Evolutionary conservation across 2,329 filamentous ascomycete species (phyloP), one percentile per base, ranked within the genome.

Genomic region (Pestalotiopsis sp.): DNA sequence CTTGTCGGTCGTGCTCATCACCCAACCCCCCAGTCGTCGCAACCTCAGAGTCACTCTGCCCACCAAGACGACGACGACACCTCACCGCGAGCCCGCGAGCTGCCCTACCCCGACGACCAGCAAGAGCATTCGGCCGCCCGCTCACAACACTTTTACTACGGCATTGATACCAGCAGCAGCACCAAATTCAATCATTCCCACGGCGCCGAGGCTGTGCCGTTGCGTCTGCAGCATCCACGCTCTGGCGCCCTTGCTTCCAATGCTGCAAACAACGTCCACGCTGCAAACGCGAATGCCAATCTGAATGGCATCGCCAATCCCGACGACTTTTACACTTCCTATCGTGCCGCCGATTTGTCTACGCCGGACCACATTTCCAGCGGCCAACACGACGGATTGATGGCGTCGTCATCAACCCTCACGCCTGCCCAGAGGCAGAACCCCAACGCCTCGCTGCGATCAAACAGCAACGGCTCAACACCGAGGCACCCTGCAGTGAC

Each of bases 321-420:
- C 73, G 85, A 87, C 83, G 82, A 86, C 76, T 88, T 87, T 78
- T 88, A 88, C 79, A 84, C 83, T 73, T 83, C 80, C 76, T 86
- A 85, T 75, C 80, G 80, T 73, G 78, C 77, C 27, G 49, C 12
- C 61, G 17, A 23, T 39, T 14, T n/a, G 11, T n/a, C 38, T 20
- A 27, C 61, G 20, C 73, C 73, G 73, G 39, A 72, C 76, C 64
- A 69, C 68, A 69, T 69, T 64, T 64, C 71, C 68, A 31, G 70
- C 68, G 52, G 64, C 68, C 41, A 66, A 23, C 31, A 69, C 63
- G 64, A 68, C 74, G 80, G 82, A 73, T 76, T 77, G 74, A 58
- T 70, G 68, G 66, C 66, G 62, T 65, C 68, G 66, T 59, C 68
- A n/a, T 72, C 76, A 61, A 74, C 78, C 38, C 74, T 79, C 70